A percentile compares a stretch with the other conserved stretches of the same genome.
phyloP scores from a whole-genome alignment of 495 filamentous ascomycete species.

The Talaromyces ruber region DNA sequence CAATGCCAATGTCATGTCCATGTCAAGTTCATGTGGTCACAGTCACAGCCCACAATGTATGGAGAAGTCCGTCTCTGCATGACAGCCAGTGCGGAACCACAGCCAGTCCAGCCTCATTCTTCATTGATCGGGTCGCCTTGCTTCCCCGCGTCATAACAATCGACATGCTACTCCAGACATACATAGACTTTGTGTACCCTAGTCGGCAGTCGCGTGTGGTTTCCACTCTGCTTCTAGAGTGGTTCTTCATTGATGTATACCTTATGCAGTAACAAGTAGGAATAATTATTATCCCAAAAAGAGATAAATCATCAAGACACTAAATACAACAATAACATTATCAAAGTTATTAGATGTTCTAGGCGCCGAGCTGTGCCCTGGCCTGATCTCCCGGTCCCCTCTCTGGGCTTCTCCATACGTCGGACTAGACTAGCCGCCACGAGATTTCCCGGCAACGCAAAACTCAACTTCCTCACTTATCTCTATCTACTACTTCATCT shows the following conservation, averaged over 20 bases:
- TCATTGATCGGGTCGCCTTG: background rate
- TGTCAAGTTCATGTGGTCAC: background rate
- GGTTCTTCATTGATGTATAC: background rate
- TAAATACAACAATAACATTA: background rate
- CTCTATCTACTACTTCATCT: background rate
- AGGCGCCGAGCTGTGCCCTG: background rate
- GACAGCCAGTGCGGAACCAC: background rate
- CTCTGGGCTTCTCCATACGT: background rate
- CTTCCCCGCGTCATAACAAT: background rate
- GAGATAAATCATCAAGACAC: background rate
- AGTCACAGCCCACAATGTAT: background rate
- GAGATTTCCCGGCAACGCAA: conserved; percentile 2
- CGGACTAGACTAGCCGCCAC: background rate
- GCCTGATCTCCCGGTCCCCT: background rate
- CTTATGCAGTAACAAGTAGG: background rate
- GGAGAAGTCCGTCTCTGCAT: background rate
- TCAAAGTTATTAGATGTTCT: background rate
- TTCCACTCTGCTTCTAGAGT: background rate
- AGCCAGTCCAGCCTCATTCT: background rate
- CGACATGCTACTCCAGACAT: background rate
- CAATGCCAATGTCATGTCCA: background rate
- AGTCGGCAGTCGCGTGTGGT: background rate
- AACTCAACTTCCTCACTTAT: background rate
- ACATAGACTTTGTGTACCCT: background rate
- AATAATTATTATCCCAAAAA: background rate